Evolutionary conservation across 2,329 filamentous ascomycete genomes (phyloP).

Genomic region (Neofusicoccum sp.): DNA sequence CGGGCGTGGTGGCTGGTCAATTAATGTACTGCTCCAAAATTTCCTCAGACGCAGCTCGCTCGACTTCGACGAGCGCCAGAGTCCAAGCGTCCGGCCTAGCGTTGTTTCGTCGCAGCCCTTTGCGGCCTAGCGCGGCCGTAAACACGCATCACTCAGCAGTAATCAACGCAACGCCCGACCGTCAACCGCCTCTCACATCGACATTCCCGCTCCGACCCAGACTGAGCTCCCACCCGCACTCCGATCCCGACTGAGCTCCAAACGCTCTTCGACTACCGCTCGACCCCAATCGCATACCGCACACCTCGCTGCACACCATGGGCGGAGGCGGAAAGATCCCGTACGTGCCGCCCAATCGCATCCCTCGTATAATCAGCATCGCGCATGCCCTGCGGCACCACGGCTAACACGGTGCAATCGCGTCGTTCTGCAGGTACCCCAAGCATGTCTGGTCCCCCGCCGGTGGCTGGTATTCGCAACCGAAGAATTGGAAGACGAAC

Average conservation of each 20-base stretch:
- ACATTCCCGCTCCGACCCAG: background rate
- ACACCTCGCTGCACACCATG: slow-evolving; percentile 25
- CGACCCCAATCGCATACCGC: slow-evolving; percentile 24
- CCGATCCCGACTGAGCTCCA: slow-evolving; percentile 14
- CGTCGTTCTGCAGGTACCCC: slow-evolving; percentile 66
- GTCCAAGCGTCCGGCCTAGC: slow-evolving; percentile 1
- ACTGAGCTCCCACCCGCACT: slow-evolving; percentile 7
- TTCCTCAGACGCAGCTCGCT: slow-evolving; percentile 15
- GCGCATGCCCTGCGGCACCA: slow-evolving; percentile 9
- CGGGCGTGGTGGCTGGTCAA: slow-evolving; percentile 13
- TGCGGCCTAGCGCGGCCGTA: background rate
- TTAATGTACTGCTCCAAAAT: slow-evolving; percentile 18
- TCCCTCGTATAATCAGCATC: slow-evolving; percentile 22
- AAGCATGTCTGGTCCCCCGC: slow-evolving; percentile 99
- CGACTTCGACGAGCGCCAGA: slow-evolving; percentile 13
- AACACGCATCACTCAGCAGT: slow-evolving; percentile 20
- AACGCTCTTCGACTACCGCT: slow-evolving; percentile 24
- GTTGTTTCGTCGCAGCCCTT: background rate
- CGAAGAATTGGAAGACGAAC: slow-evolving; percentile 92
- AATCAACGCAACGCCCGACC: slow-evolving; percentile 4
- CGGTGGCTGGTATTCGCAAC: slow-evolving; percentile 96
- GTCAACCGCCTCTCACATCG: slow-evolving; percentile 12
- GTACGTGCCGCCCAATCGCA: slow-evolving; percentile 41
- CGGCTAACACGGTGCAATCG: background rate
- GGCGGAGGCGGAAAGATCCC: slow-evolving; percentile 66